Base-by-base conservation (phyloP, 805 yeast genomes). In the Ogataea populi-albae region DNA sequence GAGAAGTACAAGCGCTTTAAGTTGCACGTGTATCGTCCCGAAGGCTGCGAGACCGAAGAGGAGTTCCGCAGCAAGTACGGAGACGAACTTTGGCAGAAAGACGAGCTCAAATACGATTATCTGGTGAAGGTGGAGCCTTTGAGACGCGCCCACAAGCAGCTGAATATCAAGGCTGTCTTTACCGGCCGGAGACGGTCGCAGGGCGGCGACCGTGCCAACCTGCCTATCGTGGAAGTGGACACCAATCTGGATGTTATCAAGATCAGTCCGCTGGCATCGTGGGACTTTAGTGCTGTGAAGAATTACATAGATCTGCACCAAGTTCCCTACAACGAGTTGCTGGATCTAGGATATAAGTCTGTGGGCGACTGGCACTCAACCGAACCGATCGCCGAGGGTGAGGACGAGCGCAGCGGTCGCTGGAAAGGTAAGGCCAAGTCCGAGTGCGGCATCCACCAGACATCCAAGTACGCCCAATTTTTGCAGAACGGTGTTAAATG, bases 351-450 rank as follows among this genome's bases (percentile, higher is more conserved):
- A 1, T 91, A 89, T 62, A 81, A 87, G 53, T 86, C 96, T 1
- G 75, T 91, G 11, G 98, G 98, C 1, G 98, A 91, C 60, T 91
- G 89, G 75, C 98, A 91, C 60, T 86, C 95, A 1, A 91, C 98
- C 0, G 78, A 64, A 20, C 97, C 98, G 2, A 95, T 86, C 8
- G 72, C 66, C 6, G 96, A 84, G 29, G 96, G 94, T 7, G 97
- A 87, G 56, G 97, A 91, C 55, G 98, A 91, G 60, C 75, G 98
- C 46, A 78, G 93, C n/a, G 98, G 98, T 1, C 75, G 98, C 54
- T 91, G 98, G 98, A 82, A 84, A 67, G 97, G 96, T 2, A 75
- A 82, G 57, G 72, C 78, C 8, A 91, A 91, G 66, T 87, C 96
- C 1, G 98, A 91, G 59, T 91, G 98, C 64, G 98, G 98, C 3